Percentiles rank a stretch among this genome's conserved stretches.
These are phyloP conservation scores for Alternaria metachromatica DNA, from an alignment of 2,329 filamentous ascomycete genomes.

Conservation along the genomic window DNA sequence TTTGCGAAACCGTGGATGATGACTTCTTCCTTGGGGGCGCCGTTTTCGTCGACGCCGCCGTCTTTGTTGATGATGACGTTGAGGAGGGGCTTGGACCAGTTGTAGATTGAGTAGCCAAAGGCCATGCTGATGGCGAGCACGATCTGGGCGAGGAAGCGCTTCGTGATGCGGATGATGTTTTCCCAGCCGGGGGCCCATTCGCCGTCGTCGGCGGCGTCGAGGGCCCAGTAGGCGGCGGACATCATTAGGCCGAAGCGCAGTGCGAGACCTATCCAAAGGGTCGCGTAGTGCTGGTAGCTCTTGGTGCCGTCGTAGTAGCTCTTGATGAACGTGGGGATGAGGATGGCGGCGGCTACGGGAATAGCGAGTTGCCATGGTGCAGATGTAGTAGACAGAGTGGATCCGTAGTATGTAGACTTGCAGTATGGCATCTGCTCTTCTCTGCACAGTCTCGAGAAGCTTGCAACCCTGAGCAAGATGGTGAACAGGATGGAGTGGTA, in stretches of 20 bases:
- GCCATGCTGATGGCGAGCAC: conserved; percentile 80
- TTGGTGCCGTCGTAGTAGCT: conserved; percentile 81
- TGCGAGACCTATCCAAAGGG: conserved; percentile 81
- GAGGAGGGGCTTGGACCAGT: conserved; percentile 85
- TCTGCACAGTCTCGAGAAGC: conserved; percentile 88
- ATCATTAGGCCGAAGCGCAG: conserved; percentile 79
- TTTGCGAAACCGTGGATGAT: conserved; percentile 92
- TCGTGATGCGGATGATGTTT: conserved; percentile 70
- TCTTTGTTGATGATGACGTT: conserved; percentile 64
- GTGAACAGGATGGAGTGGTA: conserved; percentile 88
- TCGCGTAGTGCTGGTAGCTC: conserved; percentile 86
- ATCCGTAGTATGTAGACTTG: conserved; percentile 93
- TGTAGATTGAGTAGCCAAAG: conserved; percentile 83
- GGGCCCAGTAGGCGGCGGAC: conserved; percentile 81
- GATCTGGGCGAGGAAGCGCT: conserved; percentile 79
- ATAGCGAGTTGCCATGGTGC: conserved; percentile 87
- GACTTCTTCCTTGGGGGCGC: conserved; percentile 57
- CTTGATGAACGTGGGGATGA: conserved; percentile 77
- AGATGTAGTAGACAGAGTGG: conserved; percentile 88
- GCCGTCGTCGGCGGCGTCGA: conserved; percentile 87
- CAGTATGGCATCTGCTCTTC: conserved; percentile 99
- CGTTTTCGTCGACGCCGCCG: conserved; percentile 15
- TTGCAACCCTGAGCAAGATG: conserved; percentile 77
- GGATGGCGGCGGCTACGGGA: conserved; percentile 74
- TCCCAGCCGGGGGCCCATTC: conserved; percentile 71